phyloP scores from a whole-genome alignment of 192 early-diverging fungal species.

The Pilobolus umbonatus region DNA sequence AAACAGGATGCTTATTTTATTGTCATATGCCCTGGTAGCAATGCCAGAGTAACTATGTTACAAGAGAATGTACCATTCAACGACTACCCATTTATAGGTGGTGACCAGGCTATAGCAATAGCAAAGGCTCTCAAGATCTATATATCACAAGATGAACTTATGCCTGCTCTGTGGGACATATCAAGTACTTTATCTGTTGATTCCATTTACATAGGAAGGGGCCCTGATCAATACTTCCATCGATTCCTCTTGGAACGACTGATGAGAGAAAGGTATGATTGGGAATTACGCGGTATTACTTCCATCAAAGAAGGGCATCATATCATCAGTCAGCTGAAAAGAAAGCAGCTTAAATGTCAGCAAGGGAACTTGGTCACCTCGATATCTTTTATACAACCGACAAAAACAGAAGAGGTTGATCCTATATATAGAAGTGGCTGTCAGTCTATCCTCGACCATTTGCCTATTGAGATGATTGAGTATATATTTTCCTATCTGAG shows the following conservation, averaged over 20 bases:
- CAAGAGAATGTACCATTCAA: slow-evolving; percentile 19
- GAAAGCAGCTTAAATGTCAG: slow-evolving; percentile 26
- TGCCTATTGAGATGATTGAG: slow-evolving; percentile 21
- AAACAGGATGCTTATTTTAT: slow-evolving; percentile 34
- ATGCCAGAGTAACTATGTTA: slow-evolving; percentile 10
- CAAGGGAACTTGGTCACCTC: slow-evolving; percentile 1
- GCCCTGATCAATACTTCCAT: slow-evolving; percentile 23
- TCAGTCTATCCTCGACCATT: background rate
- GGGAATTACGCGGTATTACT: slow-evolving; percentile 16
- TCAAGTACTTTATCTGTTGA: slow-evolving; percentile 19
- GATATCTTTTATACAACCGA: background rate
- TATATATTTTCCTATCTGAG: slow-evolving; percentile 14
- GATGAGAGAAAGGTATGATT: slow-evolving; percentile 12
- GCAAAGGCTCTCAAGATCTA: slow-evolving; percentile 18
- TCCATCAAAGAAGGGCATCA: slow-evolving; percentile 6
- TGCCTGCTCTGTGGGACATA: slow-evolving; percentile 28
- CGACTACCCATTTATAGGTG: slow-evolving; percentile 29
- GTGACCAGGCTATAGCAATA: slow-evolving; percentile 19
- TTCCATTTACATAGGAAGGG: slow-evolving; percentile 21
- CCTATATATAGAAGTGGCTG: no score
- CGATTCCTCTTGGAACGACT: slow-evolving; percentile 15
- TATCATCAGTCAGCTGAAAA: slow-evolving; percentile 17
- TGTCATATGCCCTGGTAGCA: slow-evolving; percentile 30
- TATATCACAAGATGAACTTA: slow-evolving; percentile 22
- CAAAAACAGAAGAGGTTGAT: background rate